phyloP scores from a whole-genome alignment of 1,284 basidiomycete genomes.

The Heterobasidion annosum region DNA sequence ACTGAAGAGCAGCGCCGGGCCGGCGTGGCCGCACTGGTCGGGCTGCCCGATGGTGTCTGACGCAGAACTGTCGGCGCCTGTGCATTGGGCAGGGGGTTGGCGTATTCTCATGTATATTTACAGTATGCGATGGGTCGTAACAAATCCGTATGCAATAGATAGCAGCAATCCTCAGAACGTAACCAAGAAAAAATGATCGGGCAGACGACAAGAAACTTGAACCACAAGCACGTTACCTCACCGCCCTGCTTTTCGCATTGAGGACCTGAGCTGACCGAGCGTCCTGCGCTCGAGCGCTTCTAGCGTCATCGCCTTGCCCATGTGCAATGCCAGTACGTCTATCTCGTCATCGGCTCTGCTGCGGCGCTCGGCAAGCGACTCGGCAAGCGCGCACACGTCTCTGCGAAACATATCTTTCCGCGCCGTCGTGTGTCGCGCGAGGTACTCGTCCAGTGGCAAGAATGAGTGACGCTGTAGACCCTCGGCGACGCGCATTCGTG shows the following conservation, averaged over 20 bases:
- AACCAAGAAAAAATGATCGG: too few relatives aligned
- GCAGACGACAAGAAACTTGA: too few relatives aligned
- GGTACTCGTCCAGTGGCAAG: slow-evolving; percentile 1
- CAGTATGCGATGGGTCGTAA: too few relatives aligned
- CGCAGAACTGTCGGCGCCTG: too few relatives aligned
- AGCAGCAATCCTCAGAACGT: too few relatives aligned
- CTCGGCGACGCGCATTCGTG: slow-evolving; percentile 1
- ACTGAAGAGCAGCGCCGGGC: too few relatives aligned
- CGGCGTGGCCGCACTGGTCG: too few relatives aligned
- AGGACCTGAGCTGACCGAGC: not conserved
- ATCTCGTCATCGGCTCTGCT: not conserved
- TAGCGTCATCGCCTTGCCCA: not conserved
- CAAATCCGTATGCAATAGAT: too few relatives aligned
- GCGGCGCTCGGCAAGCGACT: not conserved
- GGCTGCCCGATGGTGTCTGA: too few relatives aligned
- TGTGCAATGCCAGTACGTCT: not conserved
- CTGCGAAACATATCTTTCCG: not conserved
- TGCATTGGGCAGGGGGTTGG: too few relatives aligned
- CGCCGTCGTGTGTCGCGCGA: not conserved
- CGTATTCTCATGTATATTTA: too few relatives aligned
- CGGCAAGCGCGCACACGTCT: not conserved
- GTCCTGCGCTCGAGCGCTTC: not conserved
- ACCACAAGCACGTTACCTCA: too few relatives aligned
- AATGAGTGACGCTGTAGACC: not conserved
- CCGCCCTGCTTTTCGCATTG: not conserved